phyloP scores from a whole-genome alignment of 768 basidiomycete genomes.

The Podaxis sp. region DNA sequence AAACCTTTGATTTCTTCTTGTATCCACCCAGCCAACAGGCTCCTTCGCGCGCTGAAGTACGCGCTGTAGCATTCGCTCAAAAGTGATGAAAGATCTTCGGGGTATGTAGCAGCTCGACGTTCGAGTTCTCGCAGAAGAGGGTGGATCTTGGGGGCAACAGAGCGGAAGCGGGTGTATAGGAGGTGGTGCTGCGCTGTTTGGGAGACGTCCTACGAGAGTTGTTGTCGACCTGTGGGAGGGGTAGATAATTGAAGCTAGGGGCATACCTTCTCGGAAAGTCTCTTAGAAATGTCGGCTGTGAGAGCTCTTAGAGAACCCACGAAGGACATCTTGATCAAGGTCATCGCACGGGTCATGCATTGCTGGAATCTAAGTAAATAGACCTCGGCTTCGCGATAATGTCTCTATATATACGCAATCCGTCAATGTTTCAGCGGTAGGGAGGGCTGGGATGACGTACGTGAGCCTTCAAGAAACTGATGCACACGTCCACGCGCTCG shows the following conservation, averaged over 20 bases:
- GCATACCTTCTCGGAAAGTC: constrained; percentile 70
- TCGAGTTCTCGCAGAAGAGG: constrained; percentile 87
- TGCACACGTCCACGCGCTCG: constrained; percentile 91
- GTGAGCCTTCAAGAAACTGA: constrained; percentile 84
- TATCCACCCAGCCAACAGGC: constrained; percentile 70
- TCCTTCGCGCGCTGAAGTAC: constrained; percentile 74
- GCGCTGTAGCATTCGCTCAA: constrained; percentile 85
- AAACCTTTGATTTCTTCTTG: constrained; percentile 80
- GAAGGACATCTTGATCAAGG: constrained; percentile 96
- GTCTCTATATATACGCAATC: constrained; percentile 53
- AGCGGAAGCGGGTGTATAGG: constrained; percentile 84
- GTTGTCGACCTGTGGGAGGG: background rate
- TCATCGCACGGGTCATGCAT: constrained; percentile 98
- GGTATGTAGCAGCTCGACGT: constrained; percentile 68
- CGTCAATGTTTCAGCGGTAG: background rate
- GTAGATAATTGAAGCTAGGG: background rate
- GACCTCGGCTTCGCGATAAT: constrained; percentile 89
- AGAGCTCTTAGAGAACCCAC: constrained; percentile 80
- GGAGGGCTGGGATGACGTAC: constrained; percentile 44
- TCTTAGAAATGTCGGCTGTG: constrained; percentile 72
- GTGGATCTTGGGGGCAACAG: constrained; percentile 65
- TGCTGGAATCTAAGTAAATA: constrained; percentile 97
- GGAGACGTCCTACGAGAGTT: constrained; percentile 60
- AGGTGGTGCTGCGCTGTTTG: constrained; percentile 79
- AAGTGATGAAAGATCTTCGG: constrained; percentile 80